Evolutionary conservation across 441 rosid species (phyloP), one percentile per base, ranked within the genome.

Genomic region (Gossypium aridum): DNA sequence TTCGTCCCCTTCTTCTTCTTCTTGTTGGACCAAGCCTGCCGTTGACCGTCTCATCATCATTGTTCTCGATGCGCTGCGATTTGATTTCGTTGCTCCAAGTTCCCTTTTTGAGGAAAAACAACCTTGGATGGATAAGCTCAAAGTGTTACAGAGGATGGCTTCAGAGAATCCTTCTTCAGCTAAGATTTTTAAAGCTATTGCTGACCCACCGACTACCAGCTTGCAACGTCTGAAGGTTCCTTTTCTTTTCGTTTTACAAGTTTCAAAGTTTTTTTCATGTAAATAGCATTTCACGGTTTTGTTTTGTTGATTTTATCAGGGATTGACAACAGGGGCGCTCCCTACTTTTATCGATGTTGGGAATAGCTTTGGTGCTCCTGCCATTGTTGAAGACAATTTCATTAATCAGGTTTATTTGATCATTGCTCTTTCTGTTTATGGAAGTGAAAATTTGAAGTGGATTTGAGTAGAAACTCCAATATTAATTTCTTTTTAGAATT

Each of bases 161-260:
- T 85, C 71, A 74, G 70, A 64, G 28, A 71, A 87, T 66, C 81
- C 88, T 25, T 86, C 96, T 1, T 85, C 95, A 56, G 90, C 97
- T 54, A 91, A 80, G 82, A 91, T 96, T 70, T 96, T 93, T 83
- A 92, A 92, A 82, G 98, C 98, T 56, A 85, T 93, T 79, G 97
- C 98, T 17, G 97, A 96, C 79, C 99, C 99, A 71, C 98, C 99
- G 26, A 96, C 99, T 1, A 96, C 99, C 1, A 96, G 97, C 79
- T 85, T 93, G 77, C 99, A 93, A 79, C 91, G 99, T 69, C 83
- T 96, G 79, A 96, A 93, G 93, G 97, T 92, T 53, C 51, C 2
- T 61, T 47, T 23, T 0, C n/a, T 23, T 12, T 54, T 64, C 49
- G 53, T 64, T 8, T 19, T 0, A 3, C 43, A 57, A 74, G 39